Evolutionary conservation across 2,329 filamentous ascomycete genomes (phyloP).

Genomic region (Westerdykella sp.): DNA sequence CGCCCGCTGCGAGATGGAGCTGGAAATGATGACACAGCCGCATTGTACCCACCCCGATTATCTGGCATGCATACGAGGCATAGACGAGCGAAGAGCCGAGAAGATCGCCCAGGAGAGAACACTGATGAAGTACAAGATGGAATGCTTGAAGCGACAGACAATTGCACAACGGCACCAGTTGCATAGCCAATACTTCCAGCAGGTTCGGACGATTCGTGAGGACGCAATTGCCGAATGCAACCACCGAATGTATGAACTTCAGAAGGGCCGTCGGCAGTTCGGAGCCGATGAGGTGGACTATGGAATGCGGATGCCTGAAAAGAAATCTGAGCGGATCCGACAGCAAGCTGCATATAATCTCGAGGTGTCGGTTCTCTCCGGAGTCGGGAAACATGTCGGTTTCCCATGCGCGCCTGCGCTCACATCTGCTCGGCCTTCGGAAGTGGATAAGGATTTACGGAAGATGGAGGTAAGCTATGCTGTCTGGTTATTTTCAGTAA

Average conservation of each 20-base stretch:
- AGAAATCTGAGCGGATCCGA: constrained; percentile 68
- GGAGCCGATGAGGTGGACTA: constrained; percentile 77
- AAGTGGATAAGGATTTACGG: constrained; percentile 80
- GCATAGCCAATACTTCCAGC: constrained; percentile 86
- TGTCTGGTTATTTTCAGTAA: constrained; percentile 1
- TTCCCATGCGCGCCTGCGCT: constrained; percentile 94
- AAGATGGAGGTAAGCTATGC: constrained; percentile 71
- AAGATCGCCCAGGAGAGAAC: constrained; percentile 71
- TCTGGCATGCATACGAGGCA: constrained; percentile 78
- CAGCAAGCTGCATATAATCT: constrained; percentile 91
- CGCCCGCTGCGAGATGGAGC: constrained; percentile 66
- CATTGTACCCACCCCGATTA: constrained; percentile 79
- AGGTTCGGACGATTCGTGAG: constrained; percentile 75
- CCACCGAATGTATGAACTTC: constrained; percentile 86
- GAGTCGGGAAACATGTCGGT: constrained; percentile 88
- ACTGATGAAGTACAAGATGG: constrained; percentile 65
- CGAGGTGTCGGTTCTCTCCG: constrained; percentile 85
- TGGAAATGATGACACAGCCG: constrained; percentile 53
- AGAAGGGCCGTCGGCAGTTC: constrained; percentile 74
- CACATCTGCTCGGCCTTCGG: constrained; percentile 60
- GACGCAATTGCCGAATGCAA: constrained; percentile 72
- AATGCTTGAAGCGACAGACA: constrained; percentile 63
- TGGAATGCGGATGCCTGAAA: constrained; percentile 71
- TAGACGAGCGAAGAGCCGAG: constrained; percentile 74
- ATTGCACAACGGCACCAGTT: constrained; percentile 79